These are phyloP conservation scores for Ceriops tagal DNA, from an alignment of 345 rosid species.

Conservation along the genomic window DNA sequence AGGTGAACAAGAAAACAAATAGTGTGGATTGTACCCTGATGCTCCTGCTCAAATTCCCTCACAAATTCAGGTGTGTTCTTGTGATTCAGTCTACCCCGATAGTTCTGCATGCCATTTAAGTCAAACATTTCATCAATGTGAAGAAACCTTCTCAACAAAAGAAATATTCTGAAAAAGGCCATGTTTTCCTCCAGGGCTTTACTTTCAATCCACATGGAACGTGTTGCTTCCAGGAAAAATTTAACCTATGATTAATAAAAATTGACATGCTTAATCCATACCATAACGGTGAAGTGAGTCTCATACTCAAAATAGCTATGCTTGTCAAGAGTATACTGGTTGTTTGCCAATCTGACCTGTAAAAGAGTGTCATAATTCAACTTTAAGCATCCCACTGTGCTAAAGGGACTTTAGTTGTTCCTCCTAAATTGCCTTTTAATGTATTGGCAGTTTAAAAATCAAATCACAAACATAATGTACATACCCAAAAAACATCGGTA, in stretches of 20 bases:
- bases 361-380: conserved; percentile 10
- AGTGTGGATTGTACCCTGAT: conserved; percentile 43
- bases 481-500: conserved; percentile 87
- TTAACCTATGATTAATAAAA: background rate
- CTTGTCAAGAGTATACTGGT: conserved; percentile 68
- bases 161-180: background rate
- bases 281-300: conserved; percentile 99
- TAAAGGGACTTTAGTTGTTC: too few species aligned
- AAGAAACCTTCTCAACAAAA: conserved; percentile 1
- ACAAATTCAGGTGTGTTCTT: conserved; percentile 78
- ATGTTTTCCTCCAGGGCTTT: background rate
- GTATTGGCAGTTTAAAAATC: conserved; percentile 1
- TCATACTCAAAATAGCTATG: conserved; percentile 84
- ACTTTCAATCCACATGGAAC: background rate
- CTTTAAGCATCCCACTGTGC: too few species aligned
- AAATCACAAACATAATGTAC: conserved; percentile 9
- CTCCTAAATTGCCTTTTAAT: too few species aligned
- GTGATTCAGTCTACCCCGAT: conserved; percentile 73
- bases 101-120: conserved; percentile 57
- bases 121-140: background rate
- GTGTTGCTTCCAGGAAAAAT: background rate
- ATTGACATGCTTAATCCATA: conserved; percentile 27
- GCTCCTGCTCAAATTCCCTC: conserved; percentile 75
- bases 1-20: conserved; percentile 4
- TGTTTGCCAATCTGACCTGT: conserved; percentile 90